Percentiles rank a stretch among this genome's conserved stretches.
These are phyloP conservation scores for Phytophthora sp. DNA, from an alignment of 352 stramenopile species.

Conservation along the genomic window DNA sequence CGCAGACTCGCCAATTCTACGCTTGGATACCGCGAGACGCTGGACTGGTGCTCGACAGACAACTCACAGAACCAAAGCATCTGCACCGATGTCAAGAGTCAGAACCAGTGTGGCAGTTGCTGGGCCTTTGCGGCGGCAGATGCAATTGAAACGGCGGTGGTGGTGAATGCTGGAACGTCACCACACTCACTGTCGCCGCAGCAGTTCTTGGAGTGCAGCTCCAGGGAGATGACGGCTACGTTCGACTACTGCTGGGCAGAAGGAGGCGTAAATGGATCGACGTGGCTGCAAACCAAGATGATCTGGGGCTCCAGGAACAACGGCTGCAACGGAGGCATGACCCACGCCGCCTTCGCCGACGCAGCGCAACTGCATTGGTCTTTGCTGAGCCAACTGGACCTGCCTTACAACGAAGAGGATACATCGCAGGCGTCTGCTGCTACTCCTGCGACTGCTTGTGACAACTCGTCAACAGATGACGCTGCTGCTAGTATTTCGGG, in stretches of 20 bases:
- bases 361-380: slow-evolving; percentile 57
- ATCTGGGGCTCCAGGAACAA: slow-evolving; percentile 77
- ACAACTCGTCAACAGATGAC: slow-evolving; percentile 37
- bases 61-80: slow-evolving; percentile 69
- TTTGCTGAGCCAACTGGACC: slow-evolving; percentile 63
- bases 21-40: slow-evolving; percentile 36
- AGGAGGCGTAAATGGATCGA: slow-evolving; percentile 48
- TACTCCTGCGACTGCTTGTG: slow-evolving; percentile 45
- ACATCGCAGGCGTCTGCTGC: slow-evolving; percentile 29
- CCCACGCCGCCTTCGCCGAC: slow-evolving; percentile 71
- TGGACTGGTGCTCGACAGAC: slow-evolving; percentile 82
- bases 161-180: slow-evolving; percentile 44
- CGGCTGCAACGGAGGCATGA: slow-evolving; percentile 77
- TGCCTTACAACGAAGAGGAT: slow-evolving; percentile 72
- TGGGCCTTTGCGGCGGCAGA: slow-evolving; percentile 85
- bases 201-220: slow-evolving; percentile 83
- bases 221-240: slow-evolving; percentile 63
- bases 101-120: slow-evolving; percentile 83
- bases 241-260: slow-evolving; percentile 84
- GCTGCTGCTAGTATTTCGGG: slow-evolving; percentile 69
- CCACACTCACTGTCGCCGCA: slow-evolving; percentile 75
- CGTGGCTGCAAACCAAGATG: slow-evolving; percentile 72
- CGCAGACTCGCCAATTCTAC: slow-evolving; percentile 31
- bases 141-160: slow-evolving; percentile 78
- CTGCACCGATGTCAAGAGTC: slow-evolving; percentile 78